Evolutionary conservation across 805 yeast genomes (phyloP), one percentile per base, ranked within the genome.

Genomic region (Tetrapisispora iriomotensis): DNA sequence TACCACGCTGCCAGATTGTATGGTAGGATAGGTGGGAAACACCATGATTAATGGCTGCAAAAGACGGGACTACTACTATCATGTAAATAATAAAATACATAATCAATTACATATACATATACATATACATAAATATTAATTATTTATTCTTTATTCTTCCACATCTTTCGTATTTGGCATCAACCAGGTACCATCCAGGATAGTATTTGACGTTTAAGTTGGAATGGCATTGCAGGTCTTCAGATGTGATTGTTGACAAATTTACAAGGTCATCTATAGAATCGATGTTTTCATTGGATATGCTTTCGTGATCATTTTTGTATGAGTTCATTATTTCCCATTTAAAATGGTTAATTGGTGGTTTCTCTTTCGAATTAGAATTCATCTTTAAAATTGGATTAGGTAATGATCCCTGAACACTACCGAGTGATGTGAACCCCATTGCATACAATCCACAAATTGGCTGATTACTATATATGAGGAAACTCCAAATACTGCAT

Each of bases 361-460:
- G 12, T n/a, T 8, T 27, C 6, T 31, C 21, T 3, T 8, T 22
- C n/a, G 17, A 9, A 18, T 36, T 26, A 10, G 38, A 47, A 3
- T 39, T 34, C 12, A 46, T 47, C 22, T 49, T 51, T 36, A 82
- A 57, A 40, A 64, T 67, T 10, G 94, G 95, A 56, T 92, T 92
- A 25, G 73, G 76, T 2, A 71, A 50, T 0, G 98, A 90, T 31
- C 76, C 72, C 40, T 72, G 63, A 1, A 76, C 64, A 0, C 95
- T 92, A 2, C 98, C 98, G 15, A 92, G 61, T 1, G 95, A 84
- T 1, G 98, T 88, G 53, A 81, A 92, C 0, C 98, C 98, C 27
- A 49, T 40, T 48, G 82, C 94, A 53, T 92, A 92, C 40, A 92
- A 62, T 2, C 55, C 50, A 56, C 97, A 90, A 56, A 90, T 87